These are phyloP conservation scores for Calendula officinalis DNA, from an alignment of 129 eudicot species.

Conservation along the genomic window DNA sequence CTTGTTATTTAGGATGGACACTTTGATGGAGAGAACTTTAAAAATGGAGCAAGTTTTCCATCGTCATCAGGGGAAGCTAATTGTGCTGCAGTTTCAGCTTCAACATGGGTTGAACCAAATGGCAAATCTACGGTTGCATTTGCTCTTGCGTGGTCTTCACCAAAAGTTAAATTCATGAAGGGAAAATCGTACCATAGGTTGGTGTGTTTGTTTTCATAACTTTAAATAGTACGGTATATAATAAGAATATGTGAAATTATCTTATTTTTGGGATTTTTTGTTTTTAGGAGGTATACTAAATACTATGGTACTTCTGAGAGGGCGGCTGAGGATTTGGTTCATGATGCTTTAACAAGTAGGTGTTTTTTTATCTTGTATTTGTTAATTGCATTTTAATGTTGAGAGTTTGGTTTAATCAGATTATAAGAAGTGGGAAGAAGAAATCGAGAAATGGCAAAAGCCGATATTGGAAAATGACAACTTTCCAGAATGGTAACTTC, in stretches of 20 bases:
- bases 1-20: constrained; percentile 61
- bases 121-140: constrained; percentile 92
- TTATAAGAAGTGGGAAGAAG: constrained; percentile 95
- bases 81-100: constrained; percentile 93
- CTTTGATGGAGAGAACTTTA: constrained; percentile 74
- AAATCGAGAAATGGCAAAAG: constrained; percentile 88
- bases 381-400: not conserved
- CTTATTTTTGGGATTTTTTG: not conserved
- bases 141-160: constrained; percentile 90
- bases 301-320: constrained; percentile 81
- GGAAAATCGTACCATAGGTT: constrained; percentile 90
- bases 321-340: constrained; percentile 80
- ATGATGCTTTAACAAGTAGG: constrained; percentile 87
- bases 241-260: constrained; percentile 1
- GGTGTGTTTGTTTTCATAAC: not conserved
- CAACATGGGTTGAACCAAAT: constrained; percentile 95
- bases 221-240: too few species aligned
- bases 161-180: constrained; percentile 82
- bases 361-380: not conserved
- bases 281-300: constrained; percentile 81
- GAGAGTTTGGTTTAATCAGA: constrained; percentile 40
- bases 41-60: constrained; percentile 76
- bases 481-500: constrained; percentile 88
- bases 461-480: constrained; percentile 72
- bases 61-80: constrained; percentile 89